Evolutionary conservation across 176 grass and related monocot species (phyloP), one percentile per base, ranked within the genome.

Genomic region (Calamus simplicifolius): DNA sequence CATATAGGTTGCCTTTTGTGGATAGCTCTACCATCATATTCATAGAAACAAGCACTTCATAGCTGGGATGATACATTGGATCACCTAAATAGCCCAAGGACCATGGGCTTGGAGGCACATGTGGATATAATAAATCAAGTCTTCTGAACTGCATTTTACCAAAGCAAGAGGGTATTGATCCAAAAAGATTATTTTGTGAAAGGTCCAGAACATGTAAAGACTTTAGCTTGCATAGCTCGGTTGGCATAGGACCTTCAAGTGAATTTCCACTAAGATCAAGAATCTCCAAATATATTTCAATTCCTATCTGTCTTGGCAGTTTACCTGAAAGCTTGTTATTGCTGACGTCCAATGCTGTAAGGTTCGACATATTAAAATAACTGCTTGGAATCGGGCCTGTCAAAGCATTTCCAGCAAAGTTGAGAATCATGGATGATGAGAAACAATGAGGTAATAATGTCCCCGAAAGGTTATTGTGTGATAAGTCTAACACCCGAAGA

Each of bases 161-260:
- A 29, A 84, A 53, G 49, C 81, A 83, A 51, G 58, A n/a, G 25
- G 54, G 81, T 55, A 84, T 18, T 38, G 54, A 54, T 17, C 70
- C 65, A 0, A 6, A 53, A 17, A 83, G 13, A 21, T 43, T 69
- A 19, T 80, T 74, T 15, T 74, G 25, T 5, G 72, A 75, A 0
- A 75, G 6, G 16, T 81, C 79, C 0, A 75, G 18, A 23, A 81
- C 48, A 0, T 1, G 49, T 0, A 65, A 49, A 23, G 7, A 49
- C 0, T 29, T 2, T 0, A 81, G 56, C 4, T 30, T 5, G 10
- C 65, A 81, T 5, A 81, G 3, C 4, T 52, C 16, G n/a, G 19
- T 1, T 4, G 65, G 6, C 27, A 81, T 55, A 4, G 0, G 12
- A 1, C 79, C 79, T 28, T 16, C 19, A 64, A 81, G 70, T 13